Evolutionary conservation across 176 grass and related monocot species (phyloP).

Genomic region (Aegilops bicornis): DNA sequence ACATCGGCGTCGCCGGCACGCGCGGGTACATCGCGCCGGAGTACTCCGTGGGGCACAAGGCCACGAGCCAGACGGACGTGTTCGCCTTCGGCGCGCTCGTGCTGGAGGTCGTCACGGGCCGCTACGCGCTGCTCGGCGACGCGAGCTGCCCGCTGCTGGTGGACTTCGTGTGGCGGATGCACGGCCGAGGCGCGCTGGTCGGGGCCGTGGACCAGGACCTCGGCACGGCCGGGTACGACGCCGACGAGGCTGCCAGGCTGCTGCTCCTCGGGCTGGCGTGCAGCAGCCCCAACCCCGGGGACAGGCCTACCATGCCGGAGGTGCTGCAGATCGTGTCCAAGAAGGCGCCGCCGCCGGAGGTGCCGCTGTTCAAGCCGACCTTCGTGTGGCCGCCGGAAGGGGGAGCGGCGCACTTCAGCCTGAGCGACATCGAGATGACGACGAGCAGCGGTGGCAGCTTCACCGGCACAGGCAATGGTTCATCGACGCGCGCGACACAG

Average conservation of each 20-base stretch:
- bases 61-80: constrained; percentile 48
- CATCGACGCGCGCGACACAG: background rate
- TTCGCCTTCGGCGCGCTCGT: constrained; percentile 59
- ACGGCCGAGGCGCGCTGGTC: constrained; percentile 43
- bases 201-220: constrained; percentile 45
- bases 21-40: constrained; percentile 68
- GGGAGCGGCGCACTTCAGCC: background rate
- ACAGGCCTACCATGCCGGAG: constrained; percentile 42
- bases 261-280: constrained; percentile 57
- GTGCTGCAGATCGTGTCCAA: constrained; percentile 50
- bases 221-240: constrained; percentile 20
- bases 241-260: constrained; percentile 30
- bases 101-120: constrained; percentile 52
- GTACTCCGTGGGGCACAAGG: constrained; percentile 42
- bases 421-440: constrained; percentile 25
- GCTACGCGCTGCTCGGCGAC: constrained; percentile 14
- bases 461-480: background rate
- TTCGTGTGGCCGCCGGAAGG: constrained; percentile 57
- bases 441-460: constrained; percentile 11
- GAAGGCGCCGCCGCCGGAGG: constrained; percentile 30
- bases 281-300: constrained; percentile 42
- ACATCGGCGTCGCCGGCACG: constrained; percentile 52
- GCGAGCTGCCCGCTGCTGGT: constrained; percentile 21
- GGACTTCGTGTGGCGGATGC: constrained; percentile 62
- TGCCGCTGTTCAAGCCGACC: constrained; percentile 31